These are phyloP conservation scores for Chaetomiaceae sp. DNA, from an alignment of 2,329 filamentous ascomycete species.

Conservation along the genomic window DNA sequence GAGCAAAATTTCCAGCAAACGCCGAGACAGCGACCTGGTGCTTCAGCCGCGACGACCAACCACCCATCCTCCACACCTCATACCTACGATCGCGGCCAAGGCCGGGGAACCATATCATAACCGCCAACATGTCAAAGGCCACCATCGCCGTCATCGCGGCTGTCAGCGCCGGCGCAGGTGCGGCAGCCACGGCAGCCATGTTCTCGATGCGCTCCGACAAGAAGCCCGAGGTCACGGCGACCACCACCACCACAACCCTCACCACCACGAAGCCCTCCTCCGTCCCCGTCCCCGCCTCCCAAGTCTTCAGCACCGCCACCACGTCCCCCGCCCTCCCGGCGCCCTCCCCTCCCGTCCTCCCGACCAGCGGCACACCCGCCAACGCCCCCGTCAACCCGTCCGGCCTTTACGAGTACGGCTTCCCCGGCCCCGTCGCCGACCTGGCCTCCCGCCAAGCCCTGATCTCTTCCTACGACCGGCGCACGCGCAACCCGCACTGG, in stretches of 20 bases:
- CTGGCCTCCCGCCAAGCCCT: conserved; percentile 71
- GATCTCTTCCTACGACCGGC: conserved; percentile 84
- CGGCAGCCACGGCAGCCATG: conserved; percentile 66
- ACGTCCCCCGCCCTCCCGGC: conserved; percentile 28
- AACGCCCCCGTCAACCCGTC: conserved; percentile 57
- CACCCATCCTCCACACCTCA: not conserved
- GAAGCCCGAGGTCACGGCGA: conserved; percentile 35
- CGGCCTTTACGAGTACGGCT: conserved; percentile 79
- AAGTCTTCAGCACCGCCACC: conserved; percentile 40
- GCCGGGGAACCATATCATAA: too few relatives aligned
- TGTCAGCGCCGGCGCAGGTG: conserved; percentile 70
- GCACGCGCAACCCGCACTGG: conserved; percentile 88
- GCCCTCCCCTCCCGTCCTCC: conserved; percentile 25
- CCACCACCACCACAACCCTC: conserved; percentile 32
- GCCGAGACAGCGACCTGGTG: not conserved
- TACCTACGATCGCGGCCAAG: not conserved
- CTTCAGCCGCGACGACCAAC: not conserved
- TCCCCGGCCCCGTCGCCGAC: conserved; percentile 86
- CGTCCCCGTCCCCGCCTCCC: conserved; percentile 51
- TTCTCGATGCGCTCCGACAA: conserved; percentile 53
- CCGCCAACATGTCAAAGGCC: conserved; percentile 65
- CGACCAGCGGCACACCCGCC: not conserved
- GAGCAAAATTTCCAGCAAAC: not conserved
- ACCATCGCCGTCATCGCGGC: conserved; percentile 72
- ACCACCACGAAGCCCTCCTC: conserved; percentile 27